phyloP scores from a whole-genome alignment of 1,139 yeast species.

The Tardiomyces blankii region DNA sequence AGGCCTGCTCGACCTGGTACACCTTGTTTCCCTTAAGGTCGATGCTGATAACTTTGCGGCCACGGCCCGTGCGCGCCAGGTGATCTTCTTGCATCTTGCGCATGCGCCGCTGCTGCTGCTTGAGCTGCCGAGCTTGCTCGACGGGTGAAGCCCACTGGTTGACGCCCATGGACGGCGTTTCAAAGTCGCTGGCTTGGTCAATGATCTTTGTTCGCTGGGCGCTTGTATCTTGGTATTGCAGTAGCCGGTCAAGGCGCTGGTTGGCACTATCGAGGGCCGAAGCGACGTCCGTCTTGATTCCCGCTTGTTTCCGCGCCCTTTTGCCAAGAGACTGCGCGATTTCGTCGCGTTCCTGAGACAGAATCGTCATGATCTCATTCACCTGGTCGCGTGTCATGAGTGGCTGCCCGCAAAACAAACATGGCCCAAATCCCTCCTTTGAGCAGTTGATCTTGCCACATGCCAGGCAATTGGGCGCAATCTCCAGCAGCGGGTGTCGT shows the following conservation, averaged over 20 bases:
- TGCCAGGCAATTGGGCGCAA: conserved; percentile 85
- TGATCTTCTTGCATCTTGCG: conserved; percentile 52
- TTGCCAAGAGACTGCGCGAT: conserved; percentile 23
- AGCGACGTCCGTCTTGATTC: conserved; percentile 11
- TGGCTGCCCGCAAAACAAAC: conserved; percentile 70
- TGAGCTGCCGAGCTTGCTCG: conserved; percentile 74
- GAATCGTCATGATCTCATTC: conserved; percentile 37
- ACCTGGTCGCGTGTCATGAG: conserved; percentile 52
- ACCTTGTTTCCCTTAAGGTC: conserved; percentile 78
- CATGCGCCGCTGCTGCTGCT: conserved; percentile 68
- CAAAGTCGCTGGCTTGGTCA: conserved; percentile 89
- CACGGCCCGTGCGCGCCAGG: conserved; percentile 54
- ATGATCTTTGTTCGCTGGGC: conserved; percentile 86
- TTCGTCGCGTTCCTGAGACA: conserved; percentile 19
- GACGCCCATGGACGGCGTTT: conserved; percentile 36
- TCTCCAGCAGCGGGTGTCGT: conserved; percentile 76
- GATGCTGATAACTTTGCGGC: conserved; percentile 65
- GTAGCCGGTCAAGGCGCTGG: conserved; percentile 54
- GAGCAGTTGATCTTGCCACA: conserved; percentile 92
- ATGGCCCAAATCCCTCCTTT: conserved; percentile 80
- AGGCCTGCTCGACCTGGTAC: conserved; percentile 25
- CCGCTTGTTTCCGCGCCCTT: conserved; percentile 22
- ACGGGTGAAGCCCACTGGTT: conserved; percentile 80
- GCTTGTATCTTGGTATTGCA: conserved; percentile 75
- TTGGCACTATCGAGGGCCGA: conserved; percentile 50